Conservation (phyloP, 2,329 filamentous ascomycete genomes). For the Fusarium domesticum region DNA sequence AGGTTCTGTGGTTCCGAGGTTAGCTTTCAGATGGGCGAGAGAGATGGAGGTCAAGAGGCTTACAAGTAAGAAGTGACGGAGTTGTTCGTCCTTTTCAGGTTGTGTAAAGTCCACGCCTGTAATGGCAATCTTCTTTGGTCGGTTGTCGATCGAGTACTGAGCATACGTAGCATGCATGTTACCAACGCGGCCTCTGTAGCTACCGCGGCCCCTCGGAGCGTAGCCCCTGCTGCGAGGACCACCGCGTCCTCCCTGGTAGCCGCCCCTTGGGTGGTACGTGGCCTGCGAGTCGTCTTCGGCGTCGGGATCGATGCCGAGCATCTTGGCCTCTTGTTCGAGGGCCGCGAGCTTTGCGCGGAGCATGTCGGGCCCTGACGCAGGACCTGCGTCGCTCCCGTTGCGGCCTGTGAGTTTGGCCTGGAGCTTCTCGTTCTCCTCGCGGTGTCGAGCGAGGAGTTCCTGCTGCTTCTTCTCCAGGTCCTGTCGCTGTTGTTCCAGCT, state of each 20-base stretch:
- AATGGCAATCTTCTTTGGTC: slow-evolving; percentile 66
- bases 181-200: slow-evolving; percentile 41
- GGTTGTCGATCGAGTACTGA: slow-evolving; percentile 70
- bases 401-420: slow-evolving; percentile 48
- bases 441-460: slow-evolving; percentile 60
- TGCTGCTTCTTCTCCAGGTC: slow-evolving; percentile 64
- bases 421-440: slow-evolving; percentile 64
- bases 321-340: slow-evolving; percentile 70
- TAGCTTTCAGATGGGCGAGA: slow-evolving; percentile 1
- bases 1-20: slow-evolving; percentile 47
- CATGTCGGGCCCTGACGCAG: slow-evolving; percentile 54
- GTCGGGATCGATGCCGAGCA: slow-evolving; percentile 64
- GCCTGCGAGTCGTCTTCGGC: slow-evolving; percentile 40
- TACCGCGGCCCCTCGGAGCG: slow-evolving; percentile 39
- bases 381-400: slow-evolving; percentile 27
- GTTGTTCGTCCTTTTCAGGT: slow-evolving; percentile 61
- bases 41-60: slow-evolving; percentile 28
- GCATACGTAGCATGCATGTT: slow-evolving; percentile 56
- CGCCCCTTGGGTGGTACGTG: not conserved
- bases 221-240: slow-evolving; percentile 19
- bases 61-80: slow-evolving; percentile 70
- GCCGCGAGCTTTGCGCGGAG: slow-evolving; percentile 69
- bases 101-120: slow-evolving; percentile 62
- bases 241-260: not conserved
- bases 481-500: slow-evolving; percentile 59